Evolutionary conservation across 116 monocot genomes (phyloP), one percentile per base, ranked within the genome.

Genomic region (Phalaenopsis hybrid): DNA sequence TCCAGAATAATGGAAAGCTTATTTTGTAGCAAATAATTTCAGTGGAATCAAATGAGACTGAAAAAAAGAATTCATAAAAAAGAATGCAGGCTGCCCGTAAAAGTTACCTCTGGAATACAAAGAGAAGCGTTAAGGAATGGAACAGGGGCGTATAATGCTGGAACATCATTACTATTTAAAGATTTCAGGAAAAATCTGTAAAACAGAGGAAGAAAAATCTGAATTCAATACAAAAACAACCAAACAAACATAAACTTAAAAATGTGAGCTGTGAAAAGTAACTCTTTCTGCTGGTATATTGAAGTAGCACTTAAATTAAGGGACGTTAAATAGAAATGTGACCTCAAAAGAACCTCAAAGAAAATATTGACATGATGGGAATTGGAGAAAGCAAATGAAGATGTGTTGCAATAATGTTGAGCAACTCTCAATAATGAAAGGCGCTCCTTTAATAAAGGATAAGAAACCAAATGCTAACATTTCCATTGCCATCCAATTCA

Each of bases 91-190:
- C 9, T 61, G 5, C 25, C 9, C 31, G 31, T 12, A 41, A 15
- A 76, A 79, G 76, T 76, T 20, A 95, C 98, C 92, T 93, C 86
- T 48, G 95, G 93, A 52, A 83, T 80, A 81, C 77, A 87, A n/a
- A 93, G 79, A 46, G 89, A 92, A 48, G 89, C 87, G 91, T 99
- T 93, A 79, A 79, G 86, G 59, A 95, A 99, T 33, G 93, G 86
- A 20, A 88, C 83, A 25, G 92, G 93, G 4, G 95, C 89, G 87
- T 91, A 89, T 50, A 99, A 72, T 21, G 82, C 76, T 59, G 98
- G 98, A 75, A 99, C 92, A 86, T 95, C 95, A 78, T 65, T 80
- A 25, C 80, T 83, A 81, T 80, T 57, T 63, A 89, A 81, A 44
- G 93, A 93, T 78, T 77, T 88, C 8, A 92, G 67, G 25, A 87